Percentiles rank a stretch among this genome's conserved stretches.
Conservation (phyloP, 228 moss, liverwort and hornwort genomes). For the Sphagnum magellanicum region DNA sequence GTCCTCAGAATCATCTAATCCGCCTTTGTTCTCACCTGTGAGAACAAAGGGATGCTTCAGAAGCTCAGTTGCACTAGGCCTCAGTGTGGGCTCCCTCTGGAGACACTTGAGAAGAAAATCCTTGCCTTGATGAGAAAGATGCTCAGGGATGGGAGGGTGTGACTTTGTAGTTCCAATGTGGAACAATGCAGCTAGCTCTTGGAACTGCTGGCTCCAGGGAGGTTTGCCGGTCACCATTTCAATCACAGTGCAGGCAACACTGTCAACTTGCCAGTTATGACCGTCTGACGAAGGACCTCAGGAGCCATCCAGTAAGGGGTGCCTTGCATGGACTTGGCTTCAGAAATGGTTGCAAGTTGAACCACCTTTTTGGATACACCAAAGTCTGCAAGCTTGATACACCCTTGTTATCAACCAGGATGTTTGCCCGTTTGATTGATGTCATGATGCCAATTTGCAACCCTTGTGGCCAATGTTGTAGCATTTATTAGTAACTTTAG, state of each 20-base stretch:
- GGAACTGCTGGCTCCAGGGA: conserved; percentile 95
- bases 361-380: conserved; percentile 96
- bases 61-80: conserved; percentile 77
- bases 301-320: conserved; percentile 99
- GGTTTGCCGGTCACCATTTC: conserved; percentile 98
- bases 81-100: conserved; percentile 80
- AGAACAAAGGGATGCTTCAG: conserved; percentile 64
- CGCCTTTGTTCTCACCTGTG: conserved; percentile 24
- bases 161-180: conserved; percentile 96
- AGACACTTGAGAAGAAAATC: conserved; percentile 74
- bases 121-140: conserved; percentile 67
- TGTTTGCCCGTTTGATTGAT: conserved; percentile 96
- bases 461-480: no score
- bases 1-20: conserved; percentile 30
- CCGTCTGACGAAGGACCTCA: conserved; percentile 97
- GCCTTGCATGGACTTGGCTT: conserved; percentile 96
- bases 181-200: conserved; percentile 92
- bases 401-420: conserved; percentile 95
- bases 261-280: conserved; percentile 95
- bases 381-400: conserved; percentile 91
- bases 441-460: conserved; percentile 94
- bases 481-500: no score
- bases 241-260: conserved; percentile 96
- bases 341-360: conserved; percentile 89
- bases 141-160: conserved; percentile 95